Conservation (phyloP, 2,329 filamentous ascomycete genomes). For the Huntiella savannae region DNA sequence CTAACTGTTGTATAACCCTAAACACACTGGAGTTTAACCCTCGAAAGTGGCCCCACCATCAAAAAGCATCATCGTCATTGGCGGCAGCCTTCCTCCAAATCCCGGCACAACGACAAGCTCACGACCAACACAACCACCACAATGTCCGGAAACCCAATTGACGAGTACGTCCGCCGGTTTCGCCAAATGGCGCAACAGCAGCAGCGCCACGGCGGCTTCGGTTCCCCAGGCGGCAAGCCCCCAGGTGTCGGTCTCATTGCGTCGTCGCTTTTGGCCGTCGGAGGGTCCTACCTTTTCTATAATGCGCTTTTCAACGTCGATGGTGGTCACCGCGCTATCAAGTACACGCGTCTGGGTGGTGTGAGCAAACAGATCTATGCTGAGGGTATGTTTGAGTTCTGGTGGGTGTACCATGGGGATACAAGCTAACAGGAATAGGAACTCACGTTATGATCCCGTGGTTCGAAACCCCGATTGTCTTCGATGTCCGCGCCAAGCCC, state of each 20-base stretch:
- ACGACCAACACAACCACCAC: not conserved
- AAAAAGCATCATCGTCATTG: not conserved
- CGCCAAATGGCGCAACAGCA: slow-evolving; percentile 27
- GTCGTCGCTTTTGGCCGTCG: slow-evolving; percentile 25
- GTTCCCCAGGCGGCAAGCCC: slow-evolving; percentile 21
- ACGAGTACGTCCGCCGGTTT: slow-evolving; percentile 32
- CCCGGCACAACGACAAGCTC: not conserved
- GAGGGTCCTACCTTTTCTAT: slow-evolving; percentile 31
- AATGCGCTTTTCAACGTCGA: slow-evolving; percentile 67
- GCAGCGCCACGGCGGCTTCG: slow-evolving; percentile 24
- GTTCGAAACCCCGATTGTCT: slow-evolving; percentile 92
- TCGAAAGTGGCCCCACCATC: slow-evolving; percentile 8
- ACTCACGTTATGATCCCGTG: slow-evolving; percentile 89
- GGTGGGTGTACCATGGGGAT: not conserved
- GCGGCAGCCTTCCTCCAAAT: not conserved
- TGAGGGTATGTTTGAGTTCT: slow-evolving; percentile 46
- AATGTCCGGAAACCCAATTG: slow-evolving; percentile 21
- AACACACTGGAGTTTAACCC: not conserved
- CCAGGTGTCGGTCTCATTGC: slow-evolving; percentile 22
- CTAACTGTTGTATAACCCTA: slow-evolving; percentile 1
- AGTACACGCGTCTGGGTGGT: slow-evolving; percentile 82
- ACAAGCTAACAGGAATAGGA: slow-evolving; percentile 30
- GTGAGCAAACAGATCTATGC: slow-evolving; percentile 90
- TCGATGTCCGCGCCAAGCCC: slow-evolving; percentile 95
- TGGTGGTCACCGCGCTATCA: slow-evolving; percentile 96